Conservation (phyloP, 2,329 filamentous ascomycete species). For the Incumbomyces delicatus region DNA sequence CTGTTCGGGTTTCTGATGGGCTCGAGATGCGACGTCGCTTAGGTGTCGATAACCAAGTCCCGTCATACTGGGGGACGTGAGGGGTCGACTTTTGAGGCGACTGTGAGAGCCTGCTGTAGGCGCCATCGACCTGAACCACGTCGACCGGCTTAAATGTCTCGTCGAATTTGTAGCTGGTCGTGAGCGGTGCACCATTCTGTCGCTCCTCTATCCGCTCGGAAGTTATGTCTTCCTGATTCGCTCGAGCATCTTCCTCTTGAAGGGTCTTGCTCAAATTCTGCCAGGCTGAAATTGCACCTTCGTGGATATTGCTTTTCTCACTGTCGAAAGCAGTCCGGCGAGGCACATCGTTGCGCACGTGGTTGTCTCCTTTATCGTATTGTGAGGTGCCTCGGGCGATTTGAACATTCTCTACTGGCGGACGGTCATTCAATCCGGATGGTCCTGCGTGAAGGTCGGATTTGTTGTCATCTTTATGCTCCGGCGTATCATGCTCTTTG, state of each 20-base stretch:
- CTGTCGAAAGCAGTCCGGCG: too few relatives aligned
- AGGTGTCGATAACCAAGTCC: slow-evolving; percentile 13
- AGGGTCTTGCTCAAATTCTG: slow-evolving; percentile 28
- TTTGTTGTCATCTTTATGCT: neutral
- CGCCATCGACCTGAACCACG: slow-evolving; percentile 18
- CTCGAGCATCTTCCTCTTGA: slow-evolving; percentile 25
- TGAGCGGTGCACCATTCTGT: slow-evolving; percentile 6
- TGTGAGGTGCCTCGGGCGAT: neutral
- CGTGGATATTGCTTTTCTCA: neutral
- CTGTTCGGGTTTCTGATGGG: neutral
- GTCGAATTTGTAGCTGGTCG: slow-evolving; percentile 23
- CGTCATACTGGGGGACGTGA: slow-evolving; percentile 16
- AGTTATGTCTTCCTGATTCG: slow-evolving; percentile 21
- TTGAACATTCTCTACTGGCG: neutral
- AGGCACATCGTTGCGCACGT: neutral
- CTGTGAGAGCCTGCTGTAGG: neutral
- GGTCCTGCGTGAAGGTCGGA: too few relatives aligned
- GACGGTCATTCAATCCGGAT: neutral
- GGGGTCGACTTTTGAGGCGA: neutral
- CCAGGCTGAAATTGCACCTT: slow-evolving; percentile 27
- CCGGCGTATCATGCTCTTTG: slow-evolving; percentile 34
- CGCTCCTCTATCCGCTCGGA: slow-evolving; percentile 13
- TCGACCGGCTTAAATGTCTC: slow-evolving; percentile 32
- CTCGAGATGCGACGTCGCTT: slow-evolving; percentile 9
- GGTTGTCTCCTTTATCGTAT: neutral